These are phyloP conservation scores for Colletotrichum tropicale DNA, from an alignment of 2,329 filamentous ascomycete genomes.

Conservation along the genomic window DNA sequence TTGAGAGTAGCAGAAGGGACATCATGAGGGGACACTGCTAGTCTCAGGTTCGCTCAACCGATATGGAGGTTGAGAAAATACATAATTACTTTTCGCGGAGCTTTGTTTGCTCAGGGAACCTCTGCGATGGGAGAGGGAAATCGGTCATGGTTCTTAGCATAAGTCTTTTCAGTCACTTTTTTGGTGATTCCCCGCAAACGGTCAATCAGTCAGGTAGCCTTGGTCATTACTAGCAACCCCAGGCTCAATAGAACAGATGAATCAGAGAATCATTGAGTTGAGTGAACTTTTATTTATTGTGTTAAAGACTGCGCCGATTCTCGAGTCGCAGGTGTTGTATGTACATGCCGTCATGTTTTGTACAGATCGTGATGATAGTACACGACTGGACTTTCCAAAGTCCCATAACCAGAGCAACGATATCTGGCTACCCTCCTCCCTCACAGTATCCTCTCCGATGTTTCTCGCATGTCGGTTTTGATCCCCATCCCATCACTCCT, in stretches of 20 bases:
- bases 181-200: background rate
- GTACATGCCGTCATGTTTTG: background rate
- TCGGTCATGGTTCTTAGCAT: background rate
- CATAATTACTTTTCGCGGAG: background rate
- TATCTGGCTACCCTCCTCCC: background rate
- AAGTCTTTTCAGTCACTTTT: background rate
- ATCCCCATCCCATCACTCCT: background rate
- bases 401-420: background rate
- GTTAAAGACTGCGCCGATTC: background rate
- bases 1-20: background rate
- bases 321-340: conserved; percentile 1
- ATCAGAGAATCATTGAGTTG: background rate
- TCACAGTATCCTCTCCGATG: background rate
- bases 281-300: conserved; percentile 8
- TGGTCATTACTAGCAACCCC: background rate
- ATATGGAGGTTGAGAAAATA: conserved; percentile 8
- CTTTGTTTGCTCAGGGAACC: background rate
- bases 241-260: background rate
- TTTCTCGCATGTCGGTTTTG: background rate
- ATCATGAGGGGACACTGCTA: background rate
- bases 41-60: background rate
- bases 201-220: background rate
- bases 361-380: conserved; percentile 7
- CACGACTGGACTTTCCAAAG: background rate
- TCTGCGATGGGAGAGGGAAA: background rate